These are phyloP conservation scores for Jatropha podagrica DNA, from an alignment of 441 rosid species.

Conservation along the genomic window DNA sequence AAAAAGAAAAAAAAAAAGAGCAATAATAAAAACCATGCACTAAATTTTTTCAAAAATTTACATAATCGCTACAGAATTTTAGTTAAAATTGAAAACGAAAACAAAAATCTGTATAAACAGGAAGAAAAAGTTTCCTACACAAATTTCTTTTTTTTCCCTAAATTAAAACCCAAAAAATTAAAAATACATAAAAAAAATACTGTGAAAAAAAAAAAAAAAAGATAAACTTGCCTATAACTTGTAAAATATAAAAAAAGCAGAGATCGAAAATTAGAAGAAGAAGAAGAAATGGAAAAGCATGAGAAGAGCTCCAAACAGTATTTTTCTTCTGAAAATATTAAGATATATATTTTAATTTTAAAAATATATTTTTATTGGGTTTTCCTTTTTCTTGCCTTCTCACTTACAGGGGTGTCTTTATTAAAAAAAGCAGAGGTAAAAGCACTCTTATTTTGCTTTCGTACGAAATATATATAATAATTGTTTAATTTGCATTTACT, in stretches of 20 bases:
- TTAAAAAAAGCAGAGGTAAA: not conserved
- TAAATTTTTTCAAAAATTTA: not conserved
- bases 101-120: conserved; percentile 3
- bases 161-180: conserved; percentile 17
- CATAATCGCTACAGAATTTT: conserved; percentile 8
- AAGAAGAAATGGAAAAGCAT: conserved; percentile 21
- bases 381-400: conserved; percentile 10
- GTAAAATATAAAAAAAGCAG: conserved; percentile 24
- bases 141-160: conserved; percentile 8
- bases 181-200: conserved; percentile 10
- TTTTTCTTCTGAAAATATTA: conserved; percentile 15
- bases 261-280: conserved; percentile 21
- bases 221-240: conserved; percentile 48
- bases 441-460: conserved; percentile 8
- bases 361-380: not conserved
- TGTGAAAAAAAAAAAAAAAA: conserved; percentile 18
- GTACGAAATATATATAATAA: not conserved
- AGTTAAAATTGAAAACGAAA: conserved; percentile 14
- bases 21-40: not conserved
- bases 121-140: conserved; percentile 22
- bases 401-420: not conserved
- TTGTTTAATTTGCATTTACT: conserved; percentile 14
- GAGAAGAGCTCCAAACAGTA: conserved; percentile 19
- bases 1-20: not conserved
- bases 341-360: conserved; percentile 4